Base-by-base conservation (phyloP, 2,329 filamentous ascomycete species). In the Penicillium aurantiogriseum region DNA sequence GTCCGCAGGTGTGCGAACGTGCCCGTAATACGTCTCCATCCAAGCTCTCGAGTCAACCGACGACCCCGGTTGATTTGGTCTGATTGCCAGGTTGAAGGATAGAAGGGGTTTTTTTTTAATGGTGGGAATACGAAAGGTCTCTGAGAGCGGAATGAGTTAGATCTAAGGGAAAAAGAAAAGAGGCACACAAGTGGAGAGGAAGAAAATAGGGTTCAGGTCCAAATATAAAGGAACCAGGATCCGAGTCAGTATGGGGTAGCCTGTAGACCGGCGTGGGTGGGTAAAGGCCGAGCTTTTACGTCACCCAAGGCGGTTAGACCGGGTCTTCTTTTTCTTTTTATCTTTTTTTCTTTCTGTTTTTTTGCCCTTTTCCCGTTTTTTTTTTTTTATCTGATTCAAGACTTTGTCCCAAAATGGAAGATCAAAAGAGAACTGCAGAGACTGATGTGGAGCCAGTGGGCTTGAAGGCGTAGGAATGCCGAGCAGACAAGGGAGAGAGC, bases 1-100 rank as follows among this genome's bases (percentile, higher is more conserved):
- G 77, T 99, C 94, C 69, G 87, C 88, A 39, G 94, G 93, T n/a
- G 92, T 95, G 77, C 92, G 90, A 71, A 99, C 92, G 74, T 91
- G 89, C 61, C 94, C 94, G 79, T 93, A 85, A 73, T 97, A 99
- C 46, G 94, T 99, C 80, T 99, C 94, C 93, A 97, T 97, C 67
- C 67, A 68, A 63, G 55, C 64, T 64, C 60, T 63, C 49, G 58
- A 63, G 60, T 65, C 56, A 61, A 61, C 61, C 43, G 60, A 66
- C 38, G 52, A 63, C 58, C 58, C 54, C 15, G 56, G 42, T 39
- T 48, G 57, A 57, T 45, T 50, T 31, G 46, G 17, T 59, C 60
- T 61, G 44, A 59, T 52, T 58, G 55, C 52, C 45, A 56, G 55
- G 35, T 53, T 58, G 33, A 49, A 33, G 27, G 49, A 48, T 23